Base-by-base conservation (phyloP, 768 basidiomycete genomes). In the Lactarius psammicola region DNA sequence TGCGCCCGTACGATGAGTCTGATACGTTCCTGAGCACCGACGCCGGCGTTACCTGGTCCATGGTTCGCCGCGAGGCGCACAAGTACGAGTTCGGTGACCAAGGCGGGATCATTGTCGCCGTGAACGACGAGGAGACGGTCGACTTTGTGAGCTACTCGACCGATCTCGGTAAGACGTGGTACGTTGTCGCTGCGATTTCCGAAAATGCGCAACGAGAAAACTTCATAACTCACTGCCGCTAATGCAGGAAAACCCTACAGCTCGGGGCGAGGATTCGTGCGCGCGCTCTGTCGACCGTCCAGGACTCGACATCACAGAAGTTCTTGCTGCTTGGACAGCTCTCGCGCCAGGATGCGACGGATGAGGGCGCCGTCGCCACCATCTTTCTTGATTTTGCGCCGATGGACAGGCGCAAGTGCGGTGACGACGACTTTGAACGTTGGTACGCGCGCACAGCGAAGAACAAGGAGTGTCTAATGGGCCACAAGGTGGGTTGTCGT, bases 21-120 rank as follows among this genome's bases (percentile, higher is more conserved):
- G 94, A 97, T 71, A 98, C 96, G 0, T 99, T 97, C 80, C 75
- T 98, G 66, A 95, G 93, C 70, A 89, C 82, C 0, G 93, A 99
- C 72, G 95, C 88, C 0, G 97, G 97, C 1, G 70, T 94, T 17
- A 85, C 85, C 6, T 99, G 97, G 96, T 77, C 72, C 28, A 94
- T 93, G 89, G 81, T 88, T 10, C 79, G 80, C 51, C 78, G 76
- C 60, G 87, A 88, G 28, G 91, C 96, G 0, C 88, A 93, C 74
- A 94, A 95, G 77, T 98, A 98, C 72, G 95, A 98, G 77, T 95
- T 98, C 74, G 97, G 97, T 6, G 97, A 97, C 72, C 82, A 83
- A 71, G 97, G 84, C 0, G 90, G 89, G 71, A 84, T 98, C 34
- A 73, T 91, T 36, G 85, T 98, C 13, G 79, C 88, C 30, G 85